Conservation (phyloP, 2,329 filamentous ascomycete genomes). For the Talaromyces sp. region DNA sequence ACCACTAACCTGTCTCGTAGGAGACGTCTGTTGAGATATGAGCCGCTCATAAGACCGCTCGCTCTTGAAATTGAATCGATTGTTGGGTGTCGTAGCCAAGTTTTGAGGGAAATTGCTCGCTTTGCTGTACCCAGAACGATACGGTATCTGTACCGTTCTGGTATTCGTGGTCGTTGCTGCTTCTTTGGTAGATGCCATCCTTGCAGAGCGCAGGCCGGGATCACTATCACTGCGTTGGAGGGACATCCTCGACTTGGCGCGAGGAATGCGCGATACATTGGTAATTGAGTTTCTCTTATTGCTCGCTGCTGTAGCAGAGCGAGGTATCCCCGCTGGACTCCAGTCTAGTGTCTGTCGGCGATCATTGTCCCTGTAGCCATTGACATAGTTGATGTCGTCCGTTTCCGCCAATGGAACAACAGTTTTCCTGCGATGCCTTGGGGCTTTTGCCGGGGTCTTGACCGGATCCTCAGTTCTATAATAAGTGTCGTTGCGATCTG, state of each 20-base stretch:
- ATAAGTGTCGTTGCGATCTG: neutral
- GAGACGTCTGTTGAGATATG: conserved; percentile 31
- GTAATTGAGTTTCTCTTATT: conserved; percentile 39
- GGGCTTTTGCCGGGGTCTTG: neutral
- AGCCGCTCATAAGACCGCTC: conserved; percentile 38
- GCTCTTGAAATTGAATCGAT: conserved; percentile 39
- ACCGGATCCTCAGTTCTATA: neutral
- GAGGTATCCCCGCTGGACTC: conserved; percentile 27
- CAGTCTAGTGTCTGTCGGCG: conserved; percentile 26
- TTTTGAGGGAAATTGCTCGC: conserved; percentile 29
- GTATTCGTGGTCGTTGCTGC: conserved; percentile 25
- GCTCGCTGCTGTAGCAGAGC: conserved; percentile 17
- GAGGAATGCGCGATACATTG: conserved; percentile 26
- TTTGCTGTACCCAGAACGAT: conserved; percentile 19
- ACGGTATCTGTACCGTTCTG: conserved; percentile 25
- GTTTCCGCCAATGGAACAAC: conserved; percentile 21
- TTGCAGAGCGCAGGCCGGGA: conserved; percentile 6
- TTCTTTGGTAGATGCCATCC: conserved; percentile 3
- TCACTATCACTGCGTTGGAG: conserved; percentile 21
- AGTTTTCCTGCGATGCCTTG: conserved; percentile 4
- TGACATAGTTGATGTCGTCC: conserved; percentile 21
- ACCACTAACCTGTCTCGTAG: conserved; percentile 32
- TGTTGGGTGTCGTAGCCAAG: conserved; percentile 35
- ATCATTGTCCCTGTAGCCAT: conserved; percentile 18
- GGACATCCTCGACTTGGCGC: conserved; percentile 24